Evolutionary conservation across 345 rosid genomes (phyloP), one percentile per base, ranked within the genome.

Genomic region (Brassica rapa): DNA sequence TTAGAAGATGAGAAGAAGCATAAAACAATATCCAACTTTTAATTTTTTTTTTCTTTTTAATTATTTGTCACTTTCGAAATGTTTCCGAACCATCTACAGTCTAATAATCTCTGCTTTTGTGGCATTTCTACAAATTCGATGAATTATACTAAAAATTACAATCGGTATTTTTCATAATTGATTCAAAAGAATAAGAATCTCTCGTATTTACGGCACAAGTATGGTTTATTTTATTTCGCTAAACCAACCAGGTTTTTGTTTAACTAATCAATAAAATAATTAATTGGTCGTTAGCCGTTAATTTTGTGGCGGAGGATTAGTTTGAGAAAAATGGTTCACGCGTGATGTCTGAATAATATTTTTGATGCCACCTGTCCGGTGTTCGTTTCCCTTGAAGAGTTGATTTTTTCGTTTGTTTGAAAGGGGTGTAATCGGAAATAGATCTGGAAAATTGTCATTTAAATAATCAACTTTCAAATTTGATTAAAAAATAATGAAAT

Each of bases 231-330:
- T 49, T n/a, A n/a, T 49, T 49, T n/a, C 56, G 3, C 8, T 43
- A 14, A 49, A 49, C 56, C 56, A 49, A 49, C 56, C 56, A n/a
- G 32, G 7, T 27, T 61, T 27, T 61, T 5, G 32, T 62, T 29
- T n/a, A 14, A 53, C 21, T 67, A 73, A 23, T 32, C 49, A 68
- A 74, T 81, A 37, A 61, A 35, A 30, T n/a, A 70, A 66, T 6
- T 24, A 14, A 7, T 43, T 4, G 76, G 77, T 43, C 56, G 79
- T 75, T 75, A 55, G 70, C 83, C 71, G 86, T 75, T 84, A 75
- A 62, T 68, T 66, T 63, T 84, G 84, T 84, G 86, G 83, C 71
- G 76, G 74, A 73, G 78, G 53, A 74, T 83, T 51, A 66, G 64
- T 64, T 46, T 49, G 56, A 49, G 56, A 49, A n/a, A 49, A 49